Evolutionary conservation across 2,329 filamentous ascomycete species (phyloP).

Genomic region (Colletotrichum costaricense): DNA sequence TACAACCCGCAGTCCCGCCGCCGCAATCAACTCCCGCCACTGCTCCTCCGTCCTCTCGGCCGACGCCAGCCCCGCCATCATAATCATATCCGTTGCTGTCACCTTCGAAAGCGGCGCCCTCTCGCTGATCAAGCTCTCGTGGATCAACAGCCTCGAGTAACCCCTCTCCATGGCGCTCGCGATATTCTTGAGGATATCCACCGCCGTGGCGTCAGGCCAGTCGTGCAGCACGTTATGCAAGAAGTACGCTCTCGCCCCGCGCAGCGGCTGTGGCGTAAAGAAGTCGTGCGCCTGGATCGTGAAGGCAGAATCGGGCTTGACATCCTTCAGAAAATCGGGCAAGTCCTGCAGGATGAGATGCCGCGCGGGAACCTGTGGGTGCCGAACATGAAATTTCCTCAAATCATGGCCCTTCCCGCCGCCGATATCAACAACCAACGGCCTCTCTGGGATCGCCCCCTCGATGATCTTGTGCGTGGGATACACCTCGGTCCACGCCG

Average conservation of each 20-base stretch:
- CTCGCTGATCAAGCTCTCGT: conserved; percentile 48
- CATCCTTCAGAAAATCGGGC: conserved; percentile 45
- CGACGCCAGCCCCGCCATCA: conserved; percentile 46
- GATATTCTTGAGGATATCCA: conserved; percentile 34
- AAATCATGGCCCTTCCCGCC: conserved; percentile 51
- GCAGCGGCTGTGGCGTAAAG: conserved; percentile 52
- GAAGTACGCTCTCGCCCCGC: conserved; percentile 48
- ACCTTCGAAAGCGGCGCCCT: conserved; percentile 43
- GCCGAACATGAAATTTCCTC: conserved; percentile 44
- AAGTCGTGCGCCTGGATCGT: conserved; percentile 48
- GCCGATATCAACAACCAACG: conserved; percentile 48
- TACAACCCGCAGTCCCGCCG: conserved; percentile 41
- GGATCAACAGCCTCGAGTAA: conserved; percentile 50
- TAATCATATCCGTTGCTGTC: conserved; percentile 47
- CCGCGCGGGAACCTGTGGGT: conserved; percentile 41
- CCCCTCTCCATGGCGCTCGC: conserved; percentile 39
- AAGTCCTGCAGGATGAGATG: conserved; percentile 48
- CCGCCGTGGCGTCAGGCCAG: conserved; percentile 38
- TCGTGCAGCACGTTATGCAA: conserved; percentile 41
- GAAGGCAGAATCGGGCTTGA: conserved; percentile 41
- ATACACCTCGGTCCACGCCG: conserved; percentile 46
- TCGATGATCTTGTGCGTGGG: conserved; percentile 40
- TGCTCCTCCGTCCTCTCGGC: conserved; percentile 47
- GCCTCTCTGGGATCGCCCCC: conserved; percentile 41
- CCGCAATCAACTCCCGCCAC: conserved; percentile 42